phyloP scores from a whole-genome alignment of 2,329 filamentous ascomycete genomes.

The Arthrocladium fulminans region DNA sequence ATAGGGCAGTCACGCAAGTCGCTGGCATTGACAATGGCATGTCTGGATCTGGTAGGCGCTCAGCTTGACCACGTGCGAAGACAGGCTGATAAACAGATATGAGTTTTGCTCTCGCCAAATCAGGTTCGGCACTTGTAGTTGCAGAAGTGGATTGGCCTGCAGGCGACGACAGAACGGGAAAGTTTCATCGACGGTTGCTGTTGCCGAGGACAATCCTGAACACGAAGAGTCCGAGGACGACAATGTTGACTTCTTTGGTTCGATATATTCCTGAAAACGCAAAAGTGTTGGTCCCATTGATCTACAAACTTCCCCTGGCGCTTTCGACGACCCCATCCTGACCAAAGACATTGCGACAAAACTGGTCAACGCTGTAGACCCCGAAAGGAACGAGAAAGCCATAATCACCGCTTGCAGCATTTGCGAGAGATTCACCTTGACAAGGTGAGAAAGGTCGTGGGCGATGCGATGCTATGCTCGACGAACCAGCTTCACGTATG shows the following conservation, averaged over 20 bases:
- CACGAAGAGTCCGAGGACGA: not conserved
- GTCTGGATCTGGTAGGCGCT: slow-evolving; percentile 2
- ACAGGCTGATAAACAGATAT: not conserved
- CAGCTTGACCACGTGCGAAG: not conserved
- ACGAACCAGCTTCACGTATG: not conserved
- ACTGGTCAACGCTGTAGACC: not conserved
- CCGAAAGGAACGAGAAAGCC: not conserved
- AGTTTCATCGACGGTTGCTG: slow-evolving; percentile 3
- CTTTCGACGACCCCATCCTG: slow-evolving; percentile 1
- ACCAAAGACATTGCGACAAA: not conserved
- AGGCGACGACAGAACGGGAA: not conserved
- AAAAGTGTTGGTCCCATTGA: not conserved
- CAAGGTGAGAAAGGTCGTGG: not conserved
- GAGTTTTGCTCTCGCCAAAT: not conserved
- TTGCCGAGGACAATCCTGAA: not conserved
- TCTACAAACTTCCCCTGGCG: not conserved
- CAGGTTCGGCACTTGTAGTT: not conserved
- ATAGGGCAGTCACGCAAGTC: not conserved
- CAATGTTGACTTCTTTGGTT: not conserved
- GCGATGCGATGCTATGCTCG: not conserved
- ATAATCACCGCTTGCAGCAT: slow-evolving; percentile 1
- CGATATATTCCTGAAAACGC: not conserved
- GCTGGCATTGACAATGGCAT: slow-evolving; percentile 4
- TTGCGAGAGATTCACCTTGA: not conserved
- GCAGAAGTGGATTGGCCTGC: slow-evolving; percentile 3